phyloP scores from a whole-genome alignment of 768 basidiomycete species.

The Fistulinella prunicolor region DNA sequence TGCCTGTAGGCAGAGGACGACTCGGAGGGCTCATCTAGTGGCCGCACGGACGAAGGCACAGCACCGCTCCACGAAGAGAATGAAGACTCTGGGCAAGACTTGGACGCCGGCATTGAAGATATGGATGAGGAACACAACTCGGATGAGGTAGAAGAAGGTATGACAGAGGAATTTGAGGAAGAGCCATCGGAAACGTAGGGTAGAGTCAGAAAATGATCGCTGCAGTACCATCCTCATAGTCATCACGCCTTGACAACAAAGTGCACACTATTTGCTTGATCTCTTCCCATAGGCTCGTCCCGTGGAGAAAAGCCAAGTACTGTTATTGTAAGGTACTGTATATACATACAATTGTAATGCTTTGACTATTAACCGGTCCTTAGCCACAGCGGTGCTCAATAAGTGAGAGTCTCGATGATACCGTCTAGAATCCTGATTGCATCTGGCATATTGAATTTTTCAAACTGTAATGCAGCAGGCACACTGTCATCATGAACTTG shows the following conservation, averaged over 20 bases:
- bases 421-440: conserved; percentile 79
- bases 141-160: conserved; percentile 41
- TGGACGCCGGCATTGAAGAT: conserved; percentile 40
- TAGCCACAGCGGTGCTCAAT: too few relatives aligned
- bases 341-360: too few relatives aligned
- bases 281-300: too few relatives aligned
- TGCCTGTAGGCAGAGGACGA: conserved; percentile 34
- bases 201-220: neutral
- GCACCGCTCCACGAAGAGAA: conserved; percentile 36
- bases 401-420: conserved; percentile 77
- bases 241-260: too few relatives aligned
- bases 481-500: conserved; percentile 42
- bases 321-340: too few relatives aligned
- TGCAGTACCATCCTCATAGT: too few relatives aligned
- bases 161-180: conserved; percentile 54
- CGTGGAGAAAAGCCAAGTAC: too few relatives aligned
- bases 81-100: conserved; percentile 38
- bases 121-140: conserved; percentile 43
- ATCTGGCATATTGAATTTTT: conserved; percentile 93
- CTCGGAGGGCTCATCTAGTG: conserved; percentile 33
- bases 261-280: too few relatives aligned
- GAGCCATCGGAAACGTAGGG: conserved; percentile 32
- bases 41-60: conserved; percentile 29
- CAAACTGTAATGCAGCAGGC: conserved; percentile 81
- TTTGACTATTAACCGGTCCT: too few relatives aligned